Percentiles rank a stretch among this genome's conserved stretches.
phyloP scores from a whole-genome alignment of 2,329 filamentous ascomycete genomes.

The Alternaria gaisen region DNA sequence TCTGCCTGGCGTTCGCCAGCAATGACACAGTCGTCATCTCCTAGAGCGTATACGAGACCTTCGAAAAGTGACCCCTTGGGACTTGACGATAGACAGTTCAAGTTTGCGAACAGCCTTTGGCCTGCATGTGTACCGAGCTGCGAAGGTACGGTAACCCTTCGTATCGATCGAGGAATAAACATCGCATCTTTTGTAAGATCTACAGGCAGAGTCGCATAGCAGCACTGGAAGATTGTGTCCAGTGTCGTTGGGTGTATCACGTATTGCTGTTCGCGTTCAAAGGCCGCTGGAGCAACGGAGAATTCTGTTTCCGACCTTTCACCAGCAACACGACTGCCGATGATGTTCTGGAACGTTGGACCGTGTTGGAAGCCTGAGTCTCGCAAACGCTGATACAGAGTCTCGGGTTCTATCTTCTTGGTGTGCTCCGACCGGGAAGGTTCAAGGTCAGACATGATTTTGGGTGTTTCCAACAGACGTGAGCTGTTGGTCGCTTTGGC shows the following conservation, averaged over 20 bases:
- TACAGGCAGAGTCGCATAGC: slow-evolving; percentile 11
- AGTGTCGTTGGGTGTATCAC: slow-evolving; percentile 22
- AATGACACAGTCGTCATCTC: background rate
- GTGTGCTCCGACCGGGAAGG: background rate
- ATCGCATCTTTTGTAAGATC: slow-evolving; percentile 4
- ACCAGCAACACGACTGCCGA: background rate
- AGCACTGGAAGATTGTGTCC: slow-evolving; percentile 17
- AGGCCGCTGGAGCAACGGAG: background rate
- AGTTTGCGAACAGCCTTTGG: background rate
- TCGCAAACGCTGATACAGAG: slow-evolving; percentile 54
- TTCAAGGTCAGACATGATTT: background rate
- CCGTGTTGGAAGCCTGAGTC: slow-evolving; percentile 20
- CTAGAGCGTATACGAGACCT: background rate
- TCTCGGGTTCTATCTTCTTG: slow-evolving; percentile 33
- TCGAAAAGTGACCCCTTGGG: background rate
- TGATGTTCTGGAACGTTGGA: slow-evolving; percentile 21
- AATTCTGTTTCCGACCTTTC: slow-evolving; percentile 5
- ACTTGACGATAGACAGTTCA: background rate
- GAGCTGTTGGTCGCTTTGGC: background rate
- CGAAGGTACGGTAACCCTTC: slow-evolving; percentile 1
- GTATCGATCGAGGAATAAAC: slow-evolving; percentile 23
- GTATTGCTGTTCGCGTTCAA: slow-evolving; percentile 2
- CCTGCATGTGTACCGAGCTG: background rate
- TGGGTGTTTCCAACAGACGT: background rate
- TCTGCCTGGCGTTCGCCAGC: background rate